Evolutionary conservation across 2,329 filamentous ascomycete genomes (phyloP).

Genomic region (Pseudogymnoascus sp.): DNA sequence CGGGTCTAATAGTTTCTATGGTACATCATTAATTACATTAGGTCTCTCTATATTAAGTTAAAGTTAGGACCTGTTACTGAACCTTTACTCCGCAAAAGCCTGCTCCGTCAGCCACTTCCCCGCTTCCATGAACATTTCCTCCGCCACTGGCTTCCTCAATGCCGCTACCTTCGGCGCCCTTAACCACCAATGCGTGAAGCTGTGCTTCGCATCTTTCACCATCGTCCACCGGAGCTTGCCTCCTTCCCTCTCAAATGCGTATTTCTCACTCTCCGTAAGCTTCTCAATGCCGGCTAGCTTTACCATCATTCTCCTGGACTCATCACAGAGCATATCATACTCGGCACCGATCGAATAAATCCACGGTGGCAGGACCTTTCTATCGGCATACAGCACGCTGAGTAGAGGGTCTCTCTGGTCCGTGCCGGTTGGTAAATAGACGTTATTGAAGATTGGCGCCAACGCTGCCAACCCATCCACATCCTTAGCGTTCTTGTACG

Average conservation of each 20-base stretch:
- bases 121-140: constrained; percentile 5
- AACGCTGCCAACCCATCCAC: constrained; percentile 18
- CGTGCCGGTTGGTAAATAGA: constrained; percentile 21
- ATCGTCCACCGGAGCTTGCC: constrained; percentile 3
- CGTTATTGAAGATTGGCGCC: constrained; percentile 18
- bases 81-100: constrained; percentile 2
- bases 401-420: constrained; percentile 24
- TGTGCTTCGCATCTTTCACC: constrained; percentile 1
- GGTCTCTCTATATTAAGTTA: not conserved
- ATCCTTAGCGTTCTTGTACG: constrained; percentile 29
- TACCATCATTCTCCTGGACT: constrained; percentile 19
- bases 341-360: constrained; percentile 25
- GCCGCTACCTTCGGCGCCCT: not conserved
- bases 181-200: constrained; percentile 5
- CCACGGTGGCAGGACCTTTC: constrained; percentile 22
- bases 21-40: not conserved
- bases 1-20: not conserved
- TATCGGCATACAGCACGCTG: constrained; percentile 20
- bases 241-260: not conserved
- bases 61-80: not conserved
- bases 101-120: constrained; percentile 3
- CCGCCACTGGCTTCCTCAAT: not conserved
- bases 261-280: not conserved
- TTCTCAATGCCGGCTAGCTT: constrained; percentile 15
- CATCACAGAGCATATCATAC: constrained; percentile 25